phyloP scores from a whole-genome alignment of 2,329 filamentous ascomycete genomes.

The Leptosphaerulina australis region DNA sequence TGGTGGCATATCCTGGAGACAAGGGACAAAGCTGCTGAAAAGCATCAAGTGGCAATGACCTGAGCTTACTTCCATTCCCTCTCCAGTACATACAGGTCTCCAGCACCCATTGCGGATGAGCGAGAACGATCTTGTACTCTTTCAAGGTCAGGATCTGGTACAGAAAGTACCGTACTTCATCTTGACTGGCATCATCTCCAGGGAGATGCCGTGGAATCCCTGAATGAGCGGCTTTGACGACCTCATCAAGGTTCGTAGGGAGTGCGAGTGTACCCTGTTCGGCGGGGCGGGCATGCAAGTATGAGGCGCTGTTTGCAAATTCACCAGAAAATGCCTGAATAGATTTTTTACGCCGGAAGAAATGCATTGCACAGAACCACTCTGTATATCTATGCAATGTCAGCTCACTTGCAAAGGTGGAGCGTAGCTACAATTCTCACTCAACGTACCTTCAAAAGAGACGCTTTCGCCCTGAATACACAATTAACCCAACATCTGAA shows the following conservation, averaged over 20 bases:
- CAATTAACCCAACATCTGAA: not conserved
- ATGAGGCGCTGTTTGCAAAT: not conserved
- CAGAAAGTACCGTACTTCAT: conserved; percentile 31
- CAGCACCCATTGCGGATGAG: conserved; percentile 34
- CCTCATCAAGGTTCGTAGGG: not conserved
- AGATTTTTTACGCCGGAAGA: not conserved
- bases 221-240: not conserved
- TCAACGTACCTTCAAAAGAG: not conserved
- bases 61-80: conserved; percentile 23
- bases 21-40: conserved; percentile 22
- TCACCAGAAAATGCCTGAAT: not conserved
- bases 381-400: not conserved
- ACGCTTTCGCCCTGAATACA: not conserved
- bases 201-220: conserved; percentile 14
- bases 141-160: conserved; percentile 28
- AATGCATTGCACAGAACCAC: not conserved
- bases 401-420: not conserved
- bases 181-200: not conserved
- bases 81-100: conserved; percentile 31
- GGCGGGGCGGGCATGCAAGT: not conserved
- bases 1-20: conserved; percentile 10
- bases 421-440: too few relatives aligned
- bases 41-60: conserved; percentile 8
- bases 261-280: conserved; percentile 1
- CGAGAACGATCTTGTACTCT: conserved; percentile 13